A percentile compares a stretch with the other conserved stretches of the same genome.
Evolutionary conservation across 2,329 filamentous ascomycete species (phyloP).

Genomic region (Xylaria sp.): DNA sequence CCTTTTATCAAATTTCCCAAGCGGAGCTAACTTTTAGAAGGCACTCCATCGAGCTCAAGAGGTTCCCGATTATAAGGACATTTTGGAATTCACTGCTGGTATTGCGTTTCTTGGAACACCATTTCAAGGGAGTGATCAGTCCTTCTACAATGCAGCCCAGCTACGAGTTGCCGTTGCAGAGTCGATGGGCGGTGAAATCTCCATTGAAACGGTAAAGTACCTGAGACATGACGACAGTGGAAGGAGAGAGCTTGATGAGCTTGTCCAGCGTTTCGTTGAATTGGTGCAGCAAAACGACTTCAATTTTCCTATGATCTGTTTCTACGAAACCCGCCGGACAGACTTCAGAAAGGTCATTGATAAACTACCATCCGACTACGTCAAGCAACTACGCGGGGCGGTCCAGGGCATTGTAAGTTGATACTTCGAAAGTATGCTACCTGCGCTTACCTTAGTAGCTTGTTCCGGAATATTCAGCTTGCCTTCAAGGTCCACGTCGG

Average conservation of each 20-base stretch:
- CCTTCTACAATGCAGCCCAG: not conserved
- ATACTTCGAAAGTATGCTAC: no score
- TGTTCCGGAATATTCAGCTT: no score
- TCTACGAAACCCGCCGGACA: not conserved
- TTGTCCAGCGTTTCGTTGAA: not conserved
- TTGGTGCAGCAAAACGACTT: slow-evolving; percentile 33
- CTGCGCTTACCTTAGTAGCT: no score
- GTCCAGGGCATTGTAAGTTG: no score
- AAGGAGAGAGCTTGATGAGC: not conserved
- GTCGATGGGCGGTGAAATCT: no score
- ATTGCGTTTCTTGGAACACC: not conserved
- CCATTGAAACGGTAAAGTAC: not conserved
- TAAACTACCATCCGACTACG: no score
- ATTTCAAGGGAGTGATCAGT: not conserved
- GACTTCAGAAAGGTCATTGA: no score
- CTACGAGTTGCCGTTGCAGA: not conserved
- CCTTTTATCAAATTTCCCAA: no score
- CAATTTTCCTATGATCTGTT: slow-evolving; percentile 1
- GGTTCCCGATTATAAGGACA: not conserved
- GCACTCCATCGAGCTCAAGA: not conserved
- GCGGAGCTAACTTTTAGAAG: not conserved
- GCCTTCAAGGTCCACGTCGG: no score
- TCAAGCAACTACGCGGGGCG: no score
- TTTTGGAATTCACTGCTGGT: not conserved
- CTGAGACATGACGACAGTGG: not conserved